Evolutionary conservation across 2,329 filamentous ascomycete genomes (phyloP), one percentile per base, ranked within the genome.

Genomic region (Cordyceps cicadae): DNA sequence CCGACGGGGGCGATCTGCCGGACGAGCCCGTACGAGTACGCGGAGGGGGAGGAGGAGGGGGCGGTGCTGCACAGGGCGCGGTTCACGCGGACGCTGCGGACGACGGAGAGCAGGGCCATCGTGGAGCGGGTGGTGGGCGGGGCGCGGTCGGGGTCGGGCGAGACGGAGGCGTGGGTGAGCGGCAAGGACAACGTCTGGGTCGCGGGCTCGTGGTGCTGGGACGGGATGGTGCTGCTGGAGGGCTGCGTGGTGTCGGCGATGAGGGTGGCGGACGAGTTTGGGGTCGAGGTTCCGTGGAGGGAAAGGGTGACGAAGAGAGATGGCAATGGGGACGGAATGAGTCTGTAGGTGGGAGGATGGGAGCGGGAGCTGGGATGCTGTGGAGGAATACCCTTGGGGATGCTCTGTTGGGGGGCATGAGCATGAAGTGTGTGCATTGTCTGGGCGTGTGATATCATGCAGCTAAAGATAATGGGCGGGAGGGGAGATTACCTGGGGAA

Each of bases 191-290:
- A 77, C 46, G 77, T 86, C 0, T 86, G 78, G 76, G 66, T 86
- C 14, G 75, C 77, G 0, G 83, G 83, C 6, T 80, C 81, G 0
- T 86, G 83, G 84, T 86, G 82, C 64, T 86, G 83, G 83, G 83
- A 86, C 67, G 83, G 83, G 3, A 82, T 86, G 82, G 82, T 86
- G 1, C 65, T 86, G 17, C 68, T 86, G 3, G 83, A 86, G 67
- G 84, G 84, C 1, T 87, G 83, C 60, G 73, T 86, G 3, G 75
- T 82, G 2, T 85, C 82, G 8, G 82, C 83, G 1, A 81, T 82
- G 76, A 74, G 77, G 39, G 74, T 86, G 50, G 83, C 82, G 0
- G 65, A 71, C n/a, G 77, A 75, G 14, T 76, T 86, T 65, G 80
- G 72, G 7, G 78, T 85, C 5, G 65, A 71, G 6, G 66, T 77